Base-by-base conservation (phyloP, 1,284 basidiomycete species). In the Ganoderma meredithae region DNA sequence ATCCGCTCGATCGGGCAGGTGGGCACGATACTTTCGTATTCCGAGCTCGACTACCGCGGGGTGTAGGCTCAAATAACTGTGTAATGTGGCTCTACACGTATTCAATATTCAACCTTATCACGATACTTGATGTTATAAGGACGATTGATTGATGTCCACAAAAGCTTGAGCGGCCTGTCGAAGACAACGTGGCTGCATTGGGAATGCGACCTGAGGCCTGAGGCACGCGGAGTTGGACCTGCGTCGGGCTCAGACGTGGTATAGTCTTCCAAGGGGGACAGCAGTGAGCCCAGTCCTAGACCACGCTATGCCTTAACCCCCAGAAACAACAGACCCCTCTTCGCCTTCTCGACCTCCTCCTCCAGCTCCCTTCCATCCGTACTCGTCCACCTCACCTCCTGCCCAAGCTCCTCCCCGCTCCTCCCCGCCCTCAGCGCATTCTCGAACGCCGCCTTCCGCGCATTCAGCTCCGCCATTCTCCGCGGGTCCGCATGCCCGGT, bases 271-370 rank as follows among this genome's bases (percentile, higher is more conserved):
- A 41, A 15, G 27, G 3, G 2, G 27, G 27, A 31, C 3, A 31
- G 27, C 27, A 31, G 2, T 31, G 27, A 31, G 27, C 41, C 9
- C 12, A 41, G 2, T 2, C 41, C 41, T n/a, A 19, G 10, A 49
- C 4, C 47, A 40, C n/a, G 5, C 49, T 49, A 63, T 19, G 53
- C 68, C 67, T 94, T 95, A 68, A 96, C 84, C 52, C 92, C 90
- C 68, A 96, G 84, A 78, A 97, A 97, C 74, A 94, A 81, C 79
- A 97, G 79, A 0, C 96, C 96, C 69, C 90, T 84, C 80, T 91
- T 90, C 58, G 94, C 90, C 73, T 89, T 83, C 78, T 91, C 93
- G 1, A 93, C 93, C 41, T 87, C 90, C 76, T 89, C 89, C 79
- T 95, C 93, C 62, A 97, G 80, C 66, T 87, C 87, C 67, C 95